Conservation (phyloP, 257 asterid genomes). For the Verbena officinalis region DNA sequence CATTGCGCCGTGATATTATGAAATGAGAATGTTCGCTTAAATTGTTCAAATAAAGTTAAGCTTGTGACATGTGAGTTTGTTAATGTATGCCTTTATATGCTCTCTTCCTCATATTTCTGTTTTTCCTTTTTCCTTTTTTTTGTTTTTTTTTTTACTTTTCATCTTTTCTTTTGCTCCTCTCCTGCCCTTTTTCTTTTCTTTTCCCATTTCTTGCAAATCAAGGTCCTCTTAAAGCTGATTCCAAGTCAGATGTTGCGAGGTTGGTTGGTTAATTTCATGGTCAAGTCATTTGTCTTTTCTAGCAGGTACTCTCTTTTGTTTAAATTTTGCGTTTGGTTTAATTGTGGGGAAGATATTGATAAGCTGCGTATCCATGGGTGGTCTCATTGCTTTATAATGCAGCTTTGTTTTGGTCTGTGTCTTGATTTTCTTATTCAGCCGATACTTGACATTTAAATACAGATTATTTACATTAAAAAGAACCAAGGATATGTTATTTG, state of each 20-base stretch:
- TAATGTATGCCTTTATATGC: conserved; percentile 37
- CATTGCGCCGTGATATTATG: conserved; percentile 29
- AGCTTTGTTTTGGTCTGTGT: background rate
- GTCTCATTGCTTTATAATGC: conserved; percentile 1
- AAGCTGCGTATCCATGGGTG: conserved; percentile 13
- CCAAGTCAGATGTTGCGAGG: conserved; percentile 57
- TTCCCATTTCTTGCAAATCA: conserved; percentile 37
- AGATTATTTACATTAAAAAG: background rate
- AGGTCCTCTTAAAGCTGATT: conserved; percentile 56
- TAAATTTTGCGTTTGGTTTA: conserved; percentile 27
- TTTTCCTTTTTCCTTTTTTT: conserved; percentile 17
- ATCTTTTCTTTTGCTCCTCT: background rate
- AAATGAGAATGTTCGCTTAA: conserved; percentile 32
- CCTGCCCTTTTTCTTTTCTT: conserved; percentile 8
- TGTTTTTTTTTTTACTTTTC: background rate
- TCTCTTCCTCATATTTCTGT: conserved; percentile 46
- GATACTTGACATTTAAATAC: conserved; percentile 2
- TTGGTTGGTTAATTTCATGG: conserved; percentile 57
- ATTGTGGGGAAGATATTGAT: conserved; percentile 6
- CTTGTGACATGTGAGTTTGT: conserved; percentile 23
- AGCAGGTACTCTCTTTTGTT: conserved; percentile 57
- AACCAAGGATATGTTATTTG: background rate
- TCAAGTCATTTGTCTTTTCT: conserved; percentile 46
- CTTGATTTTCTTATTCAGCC: background rate
- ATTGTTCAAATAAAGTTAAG: conserved; percentile 28